phyloP scores from a whole-genome alignment of 176 grass and related monocot genomes.

The Rhynchospora breviuscula region DNA sequence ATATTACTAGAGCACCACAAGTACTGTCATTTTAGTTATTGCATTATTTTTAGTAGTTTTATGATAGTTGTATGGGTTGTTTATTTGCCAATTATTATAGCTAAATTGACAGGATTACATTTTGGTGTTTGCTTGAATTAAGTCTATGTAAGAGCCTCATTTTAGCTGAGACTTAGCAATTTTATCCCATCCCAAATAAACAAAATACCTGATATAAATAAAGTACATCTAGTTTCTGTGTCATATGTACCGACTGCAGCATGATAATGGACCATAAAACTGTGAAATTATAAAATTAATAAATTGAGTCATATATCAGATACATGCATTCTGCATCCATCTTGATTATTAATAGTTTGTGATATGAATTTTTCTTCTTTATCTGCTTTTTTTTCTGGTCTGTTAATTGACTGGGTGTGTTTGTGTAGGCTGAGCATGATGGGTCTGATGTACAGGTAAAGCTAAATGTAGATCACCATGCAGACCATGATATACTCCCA shows the following conservation, averaged over 20 bases:
- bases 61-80: background rate
- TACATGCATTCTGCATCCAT: background rate
- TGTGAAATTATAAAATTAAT: background rate
- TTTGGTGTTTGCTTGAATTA: background rate
- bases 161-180: background rate
- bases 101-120: background rate
- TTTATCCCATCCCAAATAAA: background rate
- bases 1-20: constrained; percentile 91
- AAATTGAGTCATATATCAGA: background rate
- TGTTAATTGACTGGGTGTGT: background rate
- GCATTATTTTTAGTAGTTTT: background rate
- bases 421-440: constrained; percentile 84
- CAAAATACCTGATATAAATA: too few relatives aligned
- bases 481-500: constrained; percentile 52
- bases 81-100: background rate
- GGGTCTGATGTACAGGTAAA: constrained; percentile 84
- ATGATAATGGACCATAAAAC: background rate
- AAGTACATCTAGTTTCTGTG: background rate
- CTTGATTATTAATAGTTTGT: background rate
- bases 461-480: constrained; percentile 55
- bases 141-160: background rate
- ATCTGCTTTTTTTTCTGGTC: background rate
- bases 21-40: constrained; percentile 30
- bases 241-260: background rate
- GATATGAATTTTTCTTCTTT: background rate